A percentile compares a stretch with the other conserved stretches of the same genome.
Conservation (phyloP, 345 rosid genomes). For the Clarkia xantiana region DNA sequence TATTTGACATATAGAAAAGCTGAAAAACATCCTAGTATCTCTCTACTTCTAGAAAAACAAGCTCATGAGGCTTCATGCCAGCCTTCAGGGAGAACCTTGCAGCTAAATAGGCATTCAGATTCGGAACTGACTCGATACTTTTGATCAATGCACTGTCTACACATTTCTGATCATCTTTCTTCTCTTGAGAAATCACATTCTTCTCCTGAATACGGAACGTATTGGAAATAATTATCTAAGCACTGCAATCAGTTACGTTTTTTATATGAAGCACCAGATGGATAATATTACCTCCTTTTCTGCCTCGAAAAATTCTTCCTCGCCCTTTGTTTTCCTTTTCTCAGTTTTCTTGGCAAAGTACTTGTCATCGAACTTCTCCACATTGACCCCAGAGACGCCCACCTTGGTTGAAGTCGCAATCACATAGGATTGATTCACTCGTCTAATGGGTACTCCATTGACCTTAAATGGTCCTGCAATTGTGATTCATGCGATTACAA, state of each 20-base stretch:
- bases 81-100: constrained; percentile 77
- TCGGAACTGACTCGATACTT: constrained; percentile 54
- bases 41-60: constrained; percentile 35
- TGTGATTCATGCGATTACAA: too few relatives aligned
- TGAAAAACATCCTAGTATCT: too few relatives aligned
- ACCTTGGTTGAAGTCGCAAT: constrained; percentile 59
- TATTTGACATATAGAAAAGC: too few relatives aligned
- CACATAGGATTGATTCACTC: constrained; percentile 50
- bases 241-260: background rate
- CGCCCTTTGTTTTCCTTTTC: constrained; percentile 60
- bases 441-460: constrained; percentile 58
- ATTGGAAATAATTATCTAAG: background rate
- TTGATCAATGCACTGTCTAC: too few relatives aligned
- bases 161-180: constrained; percentile 70
- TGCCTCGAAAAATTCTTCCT: constrained; percentile 64
- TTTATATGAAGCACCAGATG: background rate
- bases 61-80: constrained; percentile 77
- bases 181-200: constrained; percentile 47
- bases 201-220: constrained; percentile 29
- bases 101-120: constrained; percentile 59
- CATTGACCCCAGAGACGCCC: constrained; percentile 38
- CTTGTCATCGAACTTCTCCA: constrained; percentile 55
- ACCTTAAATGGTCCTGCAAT: constrained; percentile 54
- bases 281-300: constrained; percentile 44
- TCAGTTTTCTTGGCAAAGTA: constrained; percentile 54